Percentiles rank a stretch among this genome's conserved stretches.
phyloP scores from a whole-genome alignment of 192 early-diverging fungal genomes.

The Dispira parvispora region DNA sequence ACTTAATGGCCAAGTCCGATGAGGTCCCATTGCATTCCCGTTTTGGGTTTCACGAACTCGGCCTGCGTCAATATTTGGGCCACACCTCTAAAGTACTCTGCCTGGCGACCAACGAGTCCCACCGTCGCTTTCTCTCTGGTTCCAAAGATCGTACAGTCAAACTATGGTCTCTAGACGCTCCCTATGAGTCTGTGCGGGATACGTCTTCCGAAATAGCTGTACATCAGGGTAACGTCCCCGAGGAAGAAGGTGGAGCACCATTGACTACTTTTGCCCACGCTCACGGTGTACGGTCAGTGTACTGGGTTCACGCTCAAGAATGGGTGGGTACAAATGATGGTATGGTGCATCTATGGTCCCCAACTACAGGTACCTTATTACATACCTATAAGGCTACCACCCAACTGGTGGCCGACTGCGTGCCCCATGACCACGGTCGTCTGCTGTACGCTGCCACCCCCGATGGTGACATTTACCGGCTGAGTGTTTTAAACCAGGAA shows the following conservation, averaged over 20 bases:
- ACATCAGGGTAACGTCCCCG: too few relatives aligned
- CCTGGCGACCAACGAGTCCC: slow-evolving; percentile 33
- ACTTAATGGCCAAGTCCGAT: slow-evolving; percentile 8
- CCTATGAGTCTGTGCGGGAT: slow-evolving; percentile 16
- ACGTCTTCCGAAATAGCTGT: too few relatives aligned
- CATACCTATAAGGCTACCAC: not conserved
- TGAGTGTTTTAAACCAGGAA: not conserved
- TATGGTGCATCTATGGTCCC: slow-evolving; percentile 4
- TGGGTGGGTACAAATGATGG: slow-evolving; percentile 5
- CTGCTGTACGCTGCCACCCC: not conserved
- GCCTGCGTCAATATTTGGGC: slow-evolving; percentile 13
- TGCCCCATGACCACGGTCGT: not conserved
- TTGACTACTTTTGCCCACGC: not conserved
- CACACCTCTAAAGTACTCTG: slow-evolving; percentile 32
- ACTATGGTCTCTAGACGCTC: slow-evolving; percentile 42
- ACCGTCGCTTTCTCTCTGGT: slow-evolving; percentile 34
- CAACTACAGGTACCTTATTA: not conserved
- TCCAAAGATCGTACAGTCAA: slow-evolving; percentile 43
- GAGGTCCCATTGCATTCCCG: not conserved
- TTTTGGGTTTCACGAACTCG: slow-evolving; percentile 7
- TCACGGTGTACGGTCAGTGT: not conserved
- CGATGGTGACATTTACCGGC: not conserved
- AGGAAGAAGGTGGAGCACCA: too few relatives aligned
- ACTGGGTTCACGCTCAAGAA: slow-evolving; percentile 7
- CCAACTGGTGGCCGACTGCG: too few relatives aligned